Conservation (phyloP, 805 yeast genomes). For the Sugiyamaella boreocaroliniensis region DNA sequence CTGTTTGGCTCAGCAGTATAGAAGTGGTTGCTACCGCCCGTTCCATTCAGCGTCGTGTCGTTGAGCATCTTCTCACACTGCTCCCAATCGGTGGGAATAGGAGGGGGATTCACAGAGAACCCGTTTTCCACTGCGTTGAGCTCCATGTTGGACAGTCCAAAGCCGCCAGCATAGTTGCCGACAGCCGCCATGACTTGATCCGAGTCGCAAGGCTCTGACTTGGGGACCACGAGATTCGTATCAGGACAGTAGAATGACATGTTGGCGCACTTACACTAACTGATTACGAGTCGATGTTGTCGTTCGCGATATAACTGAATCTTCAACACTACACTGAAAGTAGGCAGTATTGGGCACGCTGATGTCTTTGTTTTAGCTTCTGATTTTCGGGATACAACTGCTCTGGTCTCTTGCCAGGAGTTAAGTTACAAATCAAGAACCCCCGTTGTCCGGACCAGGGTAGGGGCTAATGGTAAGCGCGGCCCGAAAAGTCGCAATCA, state of each 20-base stretch:
- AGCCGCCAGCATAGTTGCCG: not conserved
- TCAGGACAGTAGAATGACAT: not conserved
- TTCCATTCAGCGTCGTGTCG: not conserved
- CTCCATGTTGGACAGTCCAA: not conserved
- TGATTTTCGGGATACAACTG: too few relatives aligned
- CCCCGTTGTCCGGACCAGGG: too few relatives aligned
- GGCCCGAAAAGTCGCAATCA: too few relatives aligned
- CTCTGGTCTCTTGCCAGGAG: too few relatives aligned
- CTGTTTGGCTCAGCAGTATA: not conserved
- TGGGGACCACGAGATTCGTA: not conserved
- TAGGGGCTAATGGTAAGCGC: too few relatives aligned
- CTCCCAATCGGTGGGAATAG: not conserved
- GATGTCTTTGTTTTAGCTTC: too few relatives aligned
- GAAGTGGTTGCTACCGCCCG: not conserved
- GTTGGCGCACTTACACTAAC: too few relatives aligned
- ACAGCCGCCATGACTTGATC: not conserved
- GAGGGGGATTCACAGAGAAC: not conserved
- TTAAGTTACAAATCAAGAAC: too few relatives aligned
- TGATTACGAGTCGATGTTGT: too few relatives aligned
- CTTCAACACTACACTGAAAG: too few relatives aligned
- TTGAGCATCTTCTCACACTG: conserved; percentile 4
- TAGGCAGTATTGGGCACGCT: too few relatives aligned
- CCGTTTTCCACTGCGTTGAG: not conserved
- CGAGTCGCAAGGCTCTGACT: not conserved
- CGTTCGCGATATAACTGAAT: too few relatives aligned